Percentiles rank a stretch among this genome's conserved stretches.
phyloP scores from a whole-genome alignment of 495 filamentous ascomycete species.

The Penicillium ochrochloron region DNA sequence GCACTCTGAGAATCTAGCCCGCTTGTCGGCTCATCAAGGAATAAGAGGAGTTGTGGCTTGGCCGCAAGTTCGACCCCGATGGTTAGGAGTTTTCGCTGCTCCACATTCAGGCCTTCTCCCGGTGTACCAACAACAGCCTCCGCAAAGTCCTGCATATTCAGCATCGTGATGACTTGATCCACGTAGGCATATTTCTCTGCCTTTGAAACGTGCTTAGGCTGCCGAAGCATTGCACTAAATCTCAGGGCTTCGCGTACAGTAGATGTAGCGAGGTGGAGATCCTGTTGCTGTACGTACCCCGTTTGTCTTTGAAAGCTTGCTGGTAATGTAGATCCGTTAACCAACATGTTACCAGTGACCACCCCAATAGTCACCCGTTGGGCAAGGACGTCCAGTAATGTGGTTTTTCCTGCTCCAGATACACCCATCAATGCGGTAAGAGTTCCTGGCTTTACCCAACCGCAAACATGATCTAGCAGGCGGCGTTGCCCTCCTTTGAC shows the following conservation, averaged over 20 bases:
- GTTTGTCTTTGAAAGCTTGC: neutral
- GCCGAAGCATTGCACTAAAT: neutral
- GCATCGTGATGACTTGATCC: neutral
- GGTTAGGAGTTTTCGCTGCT: neutral
- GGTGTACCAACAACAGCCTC: neutral
- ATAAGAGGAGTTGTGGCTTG: neutral
- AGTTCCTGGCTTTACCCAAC: slow-evolving; percentile 1
- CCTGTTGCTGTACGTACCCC: neutral
- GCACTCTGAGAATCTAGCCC: too few species aligned
- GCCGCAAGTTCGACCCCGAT: neutral
- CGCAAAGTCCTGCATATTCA: neutral
- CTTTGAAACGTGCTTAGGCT: neutral
- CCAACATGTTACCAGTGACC: neutral
- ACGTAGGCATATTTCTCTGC: neutral
- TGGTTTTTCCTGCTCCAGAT: neutral
- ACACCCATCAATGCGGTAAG: neutral
- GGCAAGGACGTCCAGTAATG: neutral
- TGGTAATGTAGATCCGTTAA: neutral
- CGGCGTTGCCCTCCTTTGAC: too few species aligned
- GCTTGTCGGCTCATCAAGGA: neutral
- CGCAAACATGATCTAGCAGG: neutral
- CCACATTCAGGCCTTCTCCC: neutral
- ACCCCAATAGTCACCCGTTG: neutral
- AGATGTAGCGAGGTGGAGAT: neutral
- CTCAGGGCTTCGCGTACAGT: neutral